Conservation (phyloP, 2,329 filamentous ascomycete species). For the Venturia pyrina region DNA sequence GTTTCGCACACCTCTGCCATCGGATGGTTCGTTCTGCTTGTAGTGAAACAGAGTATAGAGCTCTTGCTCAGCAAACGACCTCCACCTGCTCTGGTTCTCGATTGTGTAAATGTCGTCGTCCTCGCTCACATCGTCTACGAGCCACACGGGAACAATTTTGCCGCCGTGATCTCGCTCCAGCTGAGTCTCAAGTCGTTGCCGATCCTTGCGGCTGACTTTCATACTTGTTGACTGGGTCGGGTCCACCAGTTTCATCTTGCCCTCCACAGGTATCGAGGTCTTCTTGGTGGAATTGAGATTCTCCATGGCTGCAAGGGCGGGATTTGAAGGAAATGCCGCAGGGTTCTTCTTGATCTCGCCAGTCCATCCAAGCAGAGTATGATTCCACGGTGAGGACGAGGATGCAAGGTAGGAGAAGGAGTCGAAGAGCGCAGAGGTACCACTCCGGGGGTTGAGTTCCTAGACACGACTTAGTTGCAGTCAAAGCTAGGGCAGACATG, state of each 20-base stretch:
- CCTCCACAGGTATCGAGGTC: conserved; percentile 66
- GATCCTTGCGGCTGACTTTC: conserved; percentile 53
- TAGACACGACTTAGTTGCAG: conserved; percentile 26
- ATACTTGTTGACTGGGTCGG: conserved; percentile 38
- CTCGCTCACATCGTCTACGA: conserved; percentile 59
- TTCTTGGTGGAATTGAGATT: conserved; percentile 41
- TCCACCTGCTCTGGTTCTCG: conserved; percentile 78
- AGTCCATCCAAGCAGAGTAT: conserved; percentile 90
- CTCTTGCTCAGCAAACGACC: conserved; percentile 82
- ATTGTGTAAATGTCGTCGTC: conserved; percentile 47
- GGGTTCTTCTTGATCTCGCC: conserved; percentile 50
- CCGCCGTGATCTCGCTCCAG: conserved; percentile 64
- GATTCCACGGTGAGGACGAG: conserved; percentile 75
- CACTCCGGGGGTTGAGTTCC: conserved; percentile 68
- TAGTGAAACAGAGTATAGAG: conserved; percentile 93
- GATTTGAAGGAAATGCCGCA: conserved; percentile 21
- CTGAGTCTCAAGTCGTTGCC: conserved; percentile 62
- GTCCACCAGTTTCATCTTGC: conserved; percentile 41
- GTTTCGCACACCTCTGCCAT: conserved; percentile 69
- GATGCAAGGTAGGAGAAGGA: conserved; percentile 83
- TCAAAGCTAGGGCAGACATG: conserved; percentile 1
- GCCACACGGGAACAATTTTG: conserved; percentile 79
- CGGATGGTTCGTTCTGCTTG: conserved; percentile 83
- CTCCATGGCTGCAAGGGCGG: conserved; percentile 27
- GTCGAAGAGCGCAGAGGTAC: conserved; percentile 86